A percentile compares a stretch with the other conserved stretches of the same genome.
These are phyloP conservation scores for Lactifluus hygrophoroides DNA, from an alignment of 768 basidiomycete species.

Conservation along the genomic window DNA sequence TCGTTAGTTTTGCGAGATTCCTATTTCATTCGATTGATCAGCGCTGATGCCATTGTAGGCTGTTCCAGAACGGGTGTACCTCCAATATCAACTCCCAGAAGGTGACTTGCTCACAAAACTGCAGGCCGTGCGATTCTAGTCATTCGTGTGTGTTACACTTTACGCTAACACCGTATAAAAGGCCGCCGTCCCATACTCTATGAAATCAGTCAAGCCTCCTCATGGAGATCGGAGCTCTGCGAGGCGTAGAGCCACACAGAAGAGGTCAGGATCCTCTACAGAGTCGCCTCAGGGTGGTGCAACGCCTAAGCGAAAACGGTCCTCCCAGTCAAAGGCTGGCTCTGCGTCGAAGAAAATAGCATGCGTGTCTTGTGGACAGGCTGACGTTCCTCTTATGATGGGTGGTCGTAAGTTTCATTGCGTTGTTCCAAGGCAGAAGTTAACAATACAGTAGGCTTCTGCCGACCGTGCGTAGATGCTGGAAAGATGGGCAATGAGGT, in stretches of 20 bases:
- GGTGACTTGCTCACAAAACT: slow-evolving; percentile 51
- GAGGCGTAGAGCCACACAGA: slow-evolving; percentile 30
- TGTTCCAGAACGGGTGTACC: slow-evolving; percentile 38
- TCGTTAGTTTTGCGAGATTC: slow-evolving; percentile 32
- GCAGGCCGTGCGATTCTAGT: slow-evolving; percentile 41
- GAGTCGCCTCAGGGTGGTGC: slow-evolving; percentile 10
- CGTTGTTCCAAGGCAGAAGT: not conserved
- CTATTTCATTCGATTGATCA: not conserved
- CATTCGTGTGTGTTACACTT: not conserved
- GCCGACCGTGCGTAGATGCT: slow-evolving; percentile 50
- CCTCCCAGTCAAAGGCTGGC: slow-evolving; percentile 28
- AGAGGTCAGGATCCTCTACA: slow-evolving; percentile 23
- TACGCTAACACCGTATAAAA: slow-evolving; percentile 14
- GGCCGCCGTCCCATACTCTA: slow-evolving; percentile 42
- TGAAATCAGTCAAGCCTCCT: slow-evolving; percentile 52
- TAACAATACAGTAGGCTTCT: slow-evolving; percentile 45
- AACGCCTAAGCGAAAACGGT: slow-evolving; percentile 36
- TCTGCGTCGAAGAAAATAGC: slow-evolving; percentile 37
- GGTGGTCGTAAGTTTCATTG: slow-evolving; percentile 54
- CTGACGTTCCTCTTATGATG: slow-evolving; percentile 66
- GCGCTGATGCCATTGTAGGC: slow-evolving; percentile 26
- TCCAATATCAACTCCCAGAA: slow-evolving; percentile 49
- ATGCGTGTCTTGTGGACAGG: slow-evolving; percentile 54
- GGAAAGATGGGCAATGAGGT: slow-evolving; percentile 8
- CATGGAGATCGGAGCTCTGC: slow-evolving; percentile 29